Evolutionary conservation across 1,139 yeast species (phyloP).

Genomic region (Hansenula anomala): DNA sequence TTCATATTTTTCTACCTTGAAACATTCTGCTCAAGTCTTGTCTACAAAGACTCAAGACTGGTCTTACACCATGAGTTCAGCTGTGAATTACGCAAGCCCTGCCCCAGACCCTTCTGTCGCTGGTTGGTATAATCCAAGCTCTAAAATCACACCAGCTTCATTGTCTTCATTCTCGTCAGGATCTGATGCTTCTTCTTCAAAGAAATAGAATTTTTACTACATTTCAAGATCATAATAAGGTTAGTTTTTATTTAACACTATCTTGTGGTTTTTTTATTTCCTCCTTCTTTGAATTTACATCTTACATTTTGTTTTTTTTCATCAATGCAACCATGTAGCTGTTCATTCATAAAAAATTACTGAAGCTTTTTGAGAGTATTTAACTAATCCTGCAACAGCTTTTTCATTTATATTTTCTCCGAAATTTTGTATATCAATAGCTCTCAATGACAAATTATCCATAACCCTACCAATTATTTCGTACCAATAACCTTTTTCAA

Average conservation of each 20-base stretch:
- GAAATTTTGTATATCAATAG: constrained; percentile 27
- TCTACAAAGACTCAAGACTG: constrained; percentile 82
- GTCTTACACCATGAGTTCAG: constrained; percentile 66
- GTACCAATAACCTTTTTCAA: constrained; percentile 25
- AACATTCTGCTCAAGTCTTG: constrained; percentile 38
- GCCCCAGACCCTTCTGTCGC: constrained; percentile 62
- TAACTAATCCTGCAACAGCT: constrained; percentile 30
- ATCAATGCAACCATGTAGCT: no score
- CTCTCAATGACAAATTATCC: constrained; percentile 25
- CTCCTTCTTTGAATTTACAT: neutral
- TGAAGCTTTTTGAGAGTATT: constrained; percentile 26
- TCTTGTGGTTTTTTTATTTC: neutral
- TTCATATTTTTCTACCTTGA: constrained; percentile 44
- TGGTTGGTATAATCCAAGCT: constrained; percentile 40
- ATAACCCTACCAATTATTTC: constrained; percentile 32
- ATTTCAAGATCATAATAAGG: no score
- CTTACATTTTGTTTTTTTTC: neutral
- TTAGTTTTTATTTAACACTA: no score
- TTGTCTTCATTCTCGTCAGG: constrained; percentile 7
- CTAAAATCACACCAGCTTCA: constrained; percentile 21
- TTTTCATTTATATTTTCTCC: constrained; percentile 28
- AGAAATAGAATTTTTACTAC: no score
- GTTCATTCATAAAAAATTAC: constrained; percentile 16
- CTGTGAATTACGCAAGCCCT: constrained; percentile 60
- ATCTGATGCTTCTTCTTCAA: neutral